These are phyloP conservation scores for Talaromyces adpressus DNA, from an alignment of 495 filamentous ascomycete genomes.

Conservation along the genomic window DNA sequence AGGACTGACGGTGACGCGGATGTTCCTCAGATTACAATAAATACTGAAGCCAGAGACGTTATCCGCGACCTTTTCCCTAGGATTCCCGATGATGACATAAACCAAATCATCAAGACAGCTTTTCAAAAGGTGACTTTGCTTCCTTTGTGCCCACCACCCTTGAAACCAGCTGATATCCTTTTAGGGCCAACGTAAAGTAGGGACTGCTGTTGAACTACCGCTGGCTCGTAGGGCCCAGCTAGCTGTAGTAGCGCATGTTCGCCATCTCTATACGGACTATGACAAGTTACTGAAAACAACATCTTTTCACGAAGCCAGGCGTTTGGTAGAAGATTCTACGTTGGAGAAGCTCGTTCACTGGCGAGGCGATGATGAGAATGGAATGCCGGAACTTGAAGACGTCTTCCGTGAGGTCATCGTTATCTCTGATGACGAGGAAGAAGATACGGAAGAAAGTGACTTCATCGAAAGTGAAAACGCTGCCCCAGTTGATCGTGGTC, in stretches of 20 bases:
- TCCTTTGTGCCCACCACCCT: neutral
- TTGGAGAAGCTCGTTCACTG: slow-evolving; percentile 73
- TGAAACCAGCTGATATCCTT: slow-evolving; percentile 6
- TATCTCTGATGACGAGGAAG: slow-evolving; percentile 69
- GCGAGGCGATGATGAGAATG: slow-evolving; percentile 79
- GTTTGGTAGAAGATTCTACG: slow-evolving; percentile 60
- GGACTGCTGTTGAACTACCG: slow-evolving; percentile 56
- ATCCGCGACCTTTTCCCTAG: slow-evolving; percentile 80
- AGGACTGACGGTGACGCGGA: slow-evolving; percentile 9
- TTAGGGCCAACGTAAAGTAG: slow-evolving; percentile 55
- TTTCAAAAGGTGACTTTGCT: slow-evolving; percentile 65
- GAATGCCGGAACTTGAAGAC: slow-evolving; percentile 67
- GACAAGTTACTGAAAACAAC: slow-evolving; percentile 64
- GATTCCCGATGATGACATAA: slow-evolving; percentile 72
- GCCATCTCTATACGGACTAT: slow-evolving; percentile 82
- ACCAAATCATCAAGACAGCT: slow-evolving; percentile 69
- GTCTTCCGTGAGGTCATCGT: slow-evolving; percentile 75
- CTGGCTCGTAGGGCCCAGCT: slow-evolving; percentile 72
- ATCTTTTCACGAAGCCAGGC: slow-evolving; percentile 61
- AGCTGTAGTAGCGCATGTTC: slow-evolving; percentile 78
- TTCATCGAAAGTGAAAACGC: slow-evolving; percentile 14
- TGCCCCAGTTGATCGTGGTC: slow-evolving; percentile 17
- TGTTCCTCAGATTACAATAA: slow-evolving; percentile 54
- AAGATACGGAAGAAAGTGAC: slow-evolving; percentile 38
- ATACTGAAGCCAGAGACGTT: slow-evolving; percentile 63